Base-by-base conservation (phyloP, 768 basidiomycete genomes). In the Leccinum broughii region DNA sequence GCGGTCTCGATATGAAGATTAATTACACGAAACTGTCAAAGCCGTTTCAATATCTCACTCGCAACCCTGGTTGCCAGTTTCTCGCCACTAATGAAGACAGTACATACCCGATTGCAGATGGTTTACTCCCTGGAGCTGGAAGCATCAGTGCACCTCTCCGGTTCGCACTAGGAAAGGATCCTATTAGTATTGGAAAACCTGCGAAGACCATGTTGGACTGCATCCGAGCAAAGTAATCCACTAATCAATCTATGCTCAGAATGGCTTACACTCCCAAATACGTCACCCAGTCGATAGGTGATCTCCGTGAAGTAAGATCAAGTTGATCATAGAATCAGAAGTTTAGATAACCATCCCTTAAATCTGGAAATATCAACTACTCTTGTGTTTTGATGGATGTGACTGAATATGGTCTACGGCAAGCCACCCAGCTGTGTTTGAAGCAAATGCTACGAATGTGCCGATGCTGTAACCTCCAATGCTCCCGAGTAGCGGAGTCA, bases 11-110 rank as follows among this genome's bases (percentile, higher is more conserved):
- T 75, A 83, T 82, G 24, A 78, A 81, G 65, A 81, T 97, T 71
- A 97, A 93, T 76, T 99, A 98, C 78, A 93, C 90, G 57, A 99
- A 99, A 77, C 78, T 93, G 56, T 90, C 89, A 11, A 96, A 94
- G 75, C 97, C 94, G 4, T 93, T 92, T 76, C 86, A 90, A 68
- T 96, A 95, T 75, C 81, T 98, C 54, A 86, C 83, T 44, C 83
- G 85, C n/a, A 89, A 92, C 75, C 82, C 86, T 20, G 87, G 77
- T 22, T 93, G 92, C 67, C 82, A 81, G 37, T 98, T 98, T 76
- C 83, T 99, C 61, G 88, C 85, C 39, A 98, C 96, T 3, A 98
- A 98, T 70, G 88, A 88, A 56, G 96, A 98, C 70, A 89, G 92
- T 64, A 98, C 94, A 14, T 98, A 85, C 78, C 97, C 95, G 6